Conservation (phyloP, 2,329 filamentous ascomycete species). For the Aureobasidium sp. region DNA sequence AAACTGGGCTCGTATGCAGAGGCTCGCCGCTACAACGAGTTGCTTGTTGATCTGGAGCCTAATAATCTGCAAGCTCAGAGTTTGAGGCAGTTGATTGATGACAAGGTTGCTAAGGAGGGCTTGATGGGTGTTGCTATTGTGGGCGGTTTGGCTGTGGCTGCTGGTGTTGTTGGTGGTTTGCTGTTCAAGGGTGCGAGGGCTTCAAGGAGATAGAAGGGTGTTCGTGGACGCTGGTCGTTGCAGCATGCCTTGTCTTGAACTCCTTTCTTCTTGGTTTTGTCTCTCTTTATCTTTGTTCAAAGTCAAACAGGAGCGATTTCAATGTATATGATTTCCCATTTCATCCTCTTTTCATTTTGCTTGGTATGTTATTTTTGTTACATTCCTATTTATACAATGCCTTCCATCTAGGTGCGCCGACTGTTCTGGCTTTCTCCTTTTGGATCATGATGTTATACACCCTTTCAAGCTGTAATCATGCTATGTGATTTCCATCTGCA, state of each 20-base stretch:
- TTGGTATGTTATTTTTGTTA: not conserved
- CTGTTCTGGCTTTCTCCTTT: not conserved
- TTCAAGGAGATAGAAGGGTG: not conserved
- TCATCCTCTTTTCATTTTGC: not conserved
- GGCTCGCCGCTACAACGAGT: slow-evolving; percentile 87
- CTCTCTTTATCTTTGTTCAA: not conserved
- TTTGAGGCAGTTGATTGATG: slow-evolving; percentile 80
- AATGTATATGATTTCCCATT: not conserved
- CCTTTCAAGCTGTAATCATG: not conserved
- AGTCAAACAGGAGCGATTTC: not conserved
- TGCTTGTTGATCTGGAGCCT: slow-evolving; percentile 82
- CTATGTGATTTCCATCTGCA: not conserved
- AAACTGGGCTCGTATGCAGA: slow-evolving; percentile 97
- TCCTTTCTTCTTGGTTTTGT: not conserved
- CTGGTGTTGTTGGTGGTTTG: slow-evolving; percentile 85
- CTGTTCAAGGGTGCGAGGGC: slow-evolving; percentile 59
- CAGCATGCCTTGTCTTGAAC: not conserved
- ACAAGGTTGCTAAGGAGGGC: slow-evolving; percentile 91
- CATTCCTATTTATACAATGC: not conserved
- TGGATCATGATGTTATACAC: not conserved
- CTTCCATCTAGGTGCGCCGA: not conserved
- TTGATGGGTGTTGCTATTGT: slow-evolving; percentile 91
- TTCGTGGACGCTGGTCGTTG: not conserved
- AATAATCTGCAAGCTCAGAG: slow-evolving; percentile 85
- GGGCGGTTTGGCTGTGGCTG: slow-evolving; percentile 83